Evolutionary conservation across 106 monocot genomes (phyloP).

Genomic region (Posidonia australis): DNA sequence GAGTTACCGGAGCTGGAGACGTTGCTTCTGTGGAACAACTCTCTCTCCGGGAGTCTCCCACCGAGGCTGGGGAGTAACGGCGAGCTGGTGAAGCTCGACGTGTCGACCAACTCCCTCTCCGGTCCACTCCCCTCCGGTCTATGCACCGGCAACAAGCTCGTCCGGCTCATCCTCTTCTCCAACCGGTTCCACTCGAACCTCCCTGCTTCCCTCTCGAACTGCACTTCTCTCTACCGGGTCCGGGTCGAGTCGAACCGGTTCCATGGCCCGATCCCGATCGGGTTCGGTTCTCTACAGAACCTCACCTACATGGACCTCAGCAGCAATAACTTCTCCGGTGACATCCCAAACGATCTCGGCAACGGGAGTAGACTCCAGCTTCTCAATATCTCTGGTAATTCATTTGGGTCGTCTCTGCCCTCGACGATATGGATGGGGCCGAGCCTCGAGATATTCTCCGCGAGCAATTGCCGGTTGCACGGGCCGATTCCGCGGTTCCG

Average conservation of each 20-base stretch:
- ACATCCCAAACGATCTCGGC: slow-evolving; percentile 47
- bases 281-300: slow-evolving; percentile 66
- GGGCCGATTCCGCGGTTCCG: slow-evolving; percentile 51
- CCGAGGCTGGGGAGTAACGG: slow-evolving; percentile 43
- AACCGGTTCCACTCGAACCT: slow-evolving; percentile 60
- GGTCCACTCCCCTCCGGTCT: slow-evolving; percentile 52
- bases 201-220: slow-evolving; percentile 42
- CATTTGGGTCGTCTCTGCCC: slow-evolving; percentile 36
- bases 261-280: slow-evolving; percentile 50
- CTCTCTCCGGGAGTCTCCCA: slow-evolving; percentile 63
- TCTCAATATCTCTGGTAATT: slow-evolving; percentile 69
- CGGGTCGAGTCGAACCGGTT: slow-evolving; percentile 59
- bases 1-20: slow-evolving; percentile 42
- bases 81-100: slow-evolving; percentile 59
- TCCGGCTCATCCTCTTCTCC: slow-evolving; percentile 79
- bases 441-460: slow-evolving; percentile 57
- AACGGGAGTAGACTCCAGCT: slow-evolving; percentile 36
- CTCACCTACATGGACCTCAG: slow-evolving; percentile 82
- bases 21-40: slow-evolving; percentile 89
- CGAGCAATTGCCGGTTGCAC: slow-evolving; percentile 39
- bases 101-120: slow-evolving; percentile 73
- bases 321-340: slow-evolving; percentile 58
- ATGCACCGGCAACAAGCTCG: slow-evolving; percentile 61
- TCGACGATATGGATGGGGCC: slow-evolving; percentile 34
- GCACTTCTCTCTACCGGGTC: slow-evolving; percentile 64